phyloP scores from a whole-genome alignment of 441 rosid genomes.

The Erodium chrysanthum region DNA sequence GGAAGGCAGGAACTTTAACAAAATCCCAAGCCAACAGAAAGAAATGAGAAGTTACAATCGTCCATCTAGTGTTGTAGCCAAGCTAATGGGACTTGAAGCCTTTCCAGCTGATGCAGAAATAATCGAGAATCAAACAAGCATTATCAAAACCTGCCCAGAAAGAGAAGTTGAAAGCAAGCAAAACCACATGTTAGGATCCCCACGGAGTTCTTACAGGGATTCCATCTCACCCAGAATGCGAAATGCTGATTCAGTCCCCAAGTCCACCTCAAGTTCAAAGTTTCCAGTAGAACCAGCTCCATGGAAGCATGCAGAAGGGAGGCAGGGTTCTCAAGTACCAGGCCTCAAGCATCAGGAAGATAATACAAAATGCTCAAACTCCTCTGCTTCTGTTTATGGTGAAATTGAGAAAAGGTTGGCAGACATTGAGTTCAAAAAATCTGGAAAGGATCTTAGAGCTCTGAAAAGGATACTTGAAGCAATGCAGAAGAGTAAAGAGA shows the following conservation, averaged over 20 bases:
- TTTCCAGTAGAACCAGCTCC: conserved; percentile 59
- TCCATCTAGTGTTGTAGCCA: conserved; percentile 69
- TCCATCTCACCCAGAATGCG: conserved; percentile 8
- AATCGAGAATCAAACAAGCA: conserved; percentile 20
- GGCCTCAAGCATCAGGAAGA: conserved; percentile 26
- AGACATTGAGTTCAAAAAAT: conserved; percentile 61
- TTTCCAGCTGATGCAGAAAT: conserved; percentile 32
- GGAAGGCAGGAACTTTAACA: conserved; percentile 14
- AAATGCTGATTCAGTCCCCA: conserved; percentile 37
- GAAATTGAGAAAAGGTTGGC: conserved; percentile 74
- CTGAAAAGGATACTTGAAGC: conserved; percentile 83
- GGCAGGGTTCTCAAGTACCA: conserved; percentile 20
- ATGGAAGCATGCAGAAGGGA: conserved; percentile 51
- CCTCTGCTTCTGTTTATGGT: conserved; percentile 51
- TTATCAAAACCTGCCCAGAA: conserved; percentile 14
- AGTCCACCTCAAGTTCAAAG: conserved; percentile 36
- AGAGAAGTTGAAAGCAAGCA: conserved; percentile 32
- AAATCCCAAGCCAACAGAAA: conserved; percentile 28
- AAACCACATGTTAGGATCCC: conserved; percentile 22
- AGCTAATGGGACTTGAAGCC: conserved; percentile 82
- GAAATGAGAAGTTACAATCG: conserved; percentile 43
- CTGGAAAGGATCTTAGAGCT: conserved; percentile 84
- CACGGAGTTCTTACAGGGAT: conserved; percentile 32
- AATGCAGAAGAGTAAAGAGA: conserved; percentile 43
- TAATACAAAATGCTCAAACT: conserved; percentile 24